These are phyloP conservation scores for Corynespora cassiicola DNA, from an alignment of 2,329 filamentous ascomycete species.

Conservation along the genomic window DNA sequence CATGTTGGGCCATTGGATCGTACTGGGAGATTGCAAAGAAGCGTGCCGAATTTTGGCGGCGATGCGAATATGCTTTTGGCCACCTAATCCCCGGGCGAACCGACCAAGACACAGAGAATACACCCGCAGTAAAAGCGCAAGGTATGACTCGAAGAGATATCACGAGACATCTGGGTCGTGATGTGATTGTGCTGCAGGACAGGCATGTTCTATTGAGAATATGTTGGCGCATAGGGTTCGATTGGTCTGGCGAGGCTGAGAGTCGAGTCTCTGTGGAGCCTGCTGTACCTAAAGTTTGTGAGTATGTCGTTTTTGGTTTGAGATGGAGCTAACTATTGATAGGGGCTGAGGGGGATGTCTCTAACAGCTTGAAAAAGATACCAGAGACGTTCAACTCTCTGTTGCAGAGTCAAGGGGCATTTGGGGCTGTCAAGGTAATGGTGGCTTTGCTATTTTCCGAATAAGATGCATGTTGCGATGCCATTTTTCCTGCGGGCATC, in stretches of 20 bases:
- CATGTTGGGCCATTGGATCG: conserved; percentile 72
- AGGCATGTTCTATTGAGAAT: conserved; percentile 58
- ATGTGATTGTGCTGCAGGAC: conserved; percentile 37
- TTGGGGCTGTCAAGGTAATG: conserved; percentile 64
- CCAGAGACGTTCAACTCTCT: conserved; percentile 67
- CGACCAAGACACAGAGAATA: conserved; percentile 24
- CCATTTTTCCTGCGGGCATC: no score
- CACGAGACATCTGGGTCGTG: conserved; percentile 50
- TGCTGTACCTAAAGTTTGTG: conserved; percentile 68
- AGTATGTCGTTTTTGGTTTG: conserved; percentile 39
- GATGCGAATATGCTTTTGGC: conserved; percentile 57
- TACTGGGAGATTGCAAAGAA: conserved; percentile 69
- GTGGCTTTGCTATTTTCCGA: conserved; percentile 61
- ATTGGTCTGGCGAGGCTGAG: conserved; percentile 75
- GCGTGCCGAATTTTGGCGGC: conserved; percentile 69
- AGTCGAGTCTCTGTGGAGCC: conserved; percentile 63
- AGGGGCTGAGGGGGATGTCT: conserved; percentile 65
- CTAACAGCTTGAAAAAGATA: conserved; percentile 63
- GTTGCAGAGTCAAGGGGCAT: conserved; percentile 61
- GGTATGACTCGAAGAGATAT: conserved; percentile 54
- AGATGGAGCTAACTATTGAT: not conserved
- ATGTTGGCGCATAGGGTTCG: conserved; percentile 70
- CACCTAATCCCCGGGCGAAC: conserved; percentile 26
- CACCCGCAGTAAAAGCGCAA: conserved; percentile 18
- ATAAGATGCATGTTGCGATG: conserved; percentile 8